phyloP scores from a whole-genome alignment of 1,284 basidiomycete species.

The Puccinia sorghi region DNA sequence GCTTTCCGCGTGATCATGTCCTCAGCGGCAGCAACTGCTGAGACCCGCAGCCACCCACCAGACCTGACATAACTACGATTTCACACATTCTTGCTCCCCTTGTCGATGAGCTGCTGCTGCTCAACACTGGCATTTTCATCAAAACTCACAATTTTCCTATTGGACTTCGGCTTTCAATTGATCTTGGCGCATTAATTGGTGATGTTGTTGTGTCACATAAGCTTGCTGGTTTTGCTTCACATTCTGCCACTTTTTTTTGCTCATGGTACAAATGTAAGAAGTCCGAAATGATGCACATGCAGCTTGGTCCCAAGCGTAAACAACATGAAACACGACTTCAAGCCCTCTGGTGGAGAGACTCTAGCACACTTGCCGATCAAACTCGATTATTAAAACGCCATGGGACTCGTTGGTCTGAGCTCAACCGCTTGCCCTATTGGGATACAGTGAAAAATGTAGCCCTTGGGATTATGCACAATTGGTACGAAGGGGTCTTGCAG shows the following conservation, averaged over 20 bases:
- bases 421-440: constrained; percentile 28
- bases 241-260: constrained; percentile 29
- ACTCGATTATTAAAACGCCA: neutral
- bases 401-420: constrained; percentile 22
- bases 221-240: constrained; percentile 17
- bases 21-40: no score
- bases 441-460: constrained; percentile 21
- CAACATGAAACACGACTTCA: neutral
- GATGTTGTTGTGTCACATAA: constrained; percentile 25
- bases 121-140: constrained; percentile 1
- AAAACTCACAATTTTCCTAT: neutral
- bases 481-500: constrained; percentile 23
- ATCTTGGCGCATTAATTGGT: constrained; percentile 25
- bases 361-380: neutral
- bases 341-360: neutral
- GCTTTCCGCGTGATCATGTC: no score
- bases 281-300: neutral
- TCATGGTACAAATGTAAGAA: constrained; percentile 10
- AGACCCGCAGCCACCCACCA: no score
- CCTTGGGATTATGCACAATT: constrained; percentile 31
- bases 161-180: neutral
- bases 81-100: constrained; percentile 20
- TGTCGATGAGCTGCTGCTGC: constrained; percentile 19
- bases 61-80: constrained; percentile 22
- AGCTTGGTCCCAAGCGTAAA: neutral